phyloP scores from a whole-genome alignment of 2,329 filamentous ascomycete genomes.

The Cytospora piceae region DNA sequence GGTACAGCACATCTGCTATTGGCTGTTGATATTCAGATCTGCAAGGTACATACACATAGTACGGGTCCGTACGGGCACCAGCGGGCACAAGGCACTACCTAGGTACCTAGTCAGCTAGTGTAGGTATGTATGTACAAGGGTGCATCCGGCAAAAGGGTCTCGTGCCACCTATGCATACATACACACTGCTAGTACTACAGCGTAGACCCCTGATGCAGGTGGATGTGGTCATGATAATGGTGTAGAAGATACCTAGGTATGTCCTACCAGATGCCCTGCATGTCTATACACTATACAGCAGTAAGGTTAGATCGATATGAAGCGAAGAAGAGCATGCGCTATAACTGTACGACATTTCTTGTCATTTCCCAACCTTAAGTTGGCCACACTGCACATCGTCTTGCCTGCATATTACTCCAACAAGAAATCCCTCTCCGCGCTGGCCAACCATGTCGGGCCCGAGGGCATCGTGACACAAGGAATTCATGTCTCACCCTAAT shows the following conservation, averaged over 20 bases:
- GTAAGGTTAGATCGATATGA: background rate
- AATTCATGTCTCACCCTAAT: background rate
- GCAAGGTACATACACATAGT: background rate
- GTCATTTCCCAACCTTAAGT: constrained; percentile 3
- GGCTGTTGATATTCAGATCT: constrained; percentile 15
- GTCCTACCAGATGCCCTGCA: background rate
- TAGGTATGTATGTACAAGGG: no score
- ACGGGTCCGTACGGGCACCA: no score
- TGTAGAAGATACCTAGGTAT: background rate
- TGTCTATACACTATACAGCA: background rate
- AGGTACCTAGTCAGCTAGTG: no score
- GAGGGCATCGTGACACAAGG: background rate
- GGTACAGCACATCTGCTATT: constrained; percentile 10
- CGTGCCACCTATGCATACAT: background rate
- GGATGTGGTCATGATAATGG: background rate
- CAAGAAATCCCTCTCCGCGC: background rate
- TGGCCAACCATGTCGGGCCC: background rate
- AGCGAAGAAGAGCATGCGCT: background rate
- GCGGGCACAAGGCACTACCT: no score
- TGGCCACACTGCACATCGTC: background rate
- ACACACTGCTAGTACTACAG: no score
- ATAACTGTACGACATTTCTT: constrained; percentile 7
- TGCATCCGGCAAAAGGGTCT: background rate
- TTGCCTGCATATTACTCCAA: background rate
- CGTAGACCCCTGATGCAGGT: background rate